Percentiles rank a stretch among this genome's conserved stretches.
Evolutionary conservation across 495 filamentous ascomycete genomes (phyloP).

Genomic region (Trichoderma erinaceum): DNA sequence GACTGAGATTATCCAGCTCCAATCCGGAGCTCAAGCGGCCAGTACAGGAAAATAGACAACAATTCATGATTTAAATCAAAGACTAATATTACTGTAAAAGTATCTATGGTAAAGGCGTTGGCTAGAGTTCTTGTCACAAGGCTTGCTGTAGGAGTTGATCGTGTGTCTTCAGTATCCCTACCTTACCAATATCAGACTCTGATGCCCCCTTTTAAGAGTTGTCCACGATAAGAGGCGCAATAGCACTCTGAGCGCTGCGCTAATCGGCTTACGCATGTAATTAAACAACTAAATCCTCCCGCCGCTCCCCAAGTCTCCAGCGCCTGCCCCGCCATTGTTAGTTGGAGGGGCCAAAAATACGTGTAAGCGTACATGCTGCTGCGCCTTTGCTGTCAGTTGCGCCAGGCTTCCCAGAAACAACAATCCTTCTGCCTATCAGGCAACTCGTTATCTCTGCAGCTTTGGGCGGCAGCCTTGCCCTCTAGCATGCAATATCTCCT

Average conservation of each 20-base stretch:
- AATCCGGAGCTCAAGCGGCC: conserved; percentile 37
- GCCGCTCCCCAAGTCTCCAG: neutral
- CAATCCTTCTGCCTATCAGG: conserved; percentile 2
- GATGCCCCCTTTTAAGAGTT: neutral
- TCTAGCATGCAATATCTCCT: neutral
- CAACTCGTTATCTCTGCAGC: neutral
- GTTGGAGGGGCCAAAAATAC: neutral
- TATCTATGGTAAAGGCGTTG: too few relatives aligned
- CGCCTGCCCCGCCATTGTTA: conserved; percentile 1
- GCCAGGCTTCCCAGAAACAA: conserved; percentile 1
- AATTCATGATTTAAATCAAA: neutral
- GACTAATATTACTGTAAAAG: neutral
- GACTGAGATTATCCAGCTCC: conserved; percentile 42
- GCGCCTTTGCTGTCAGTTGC: neutral
- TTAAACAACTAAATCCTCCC: conserved; percentile 2
- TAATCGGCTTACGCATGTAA: conserved; percentile 2
- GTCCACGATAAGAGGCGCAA: neutral
- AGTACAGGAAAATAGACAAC: neutral
- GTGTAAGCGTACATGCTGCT: neutral
- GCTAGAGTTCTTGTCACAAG: too few relatives aligned
- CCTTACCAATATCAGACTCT: neutral
- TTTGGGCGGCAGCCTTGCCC: neutral
- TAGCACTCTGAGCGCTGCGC: neutral
- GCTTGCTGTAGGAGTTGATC: neutral
- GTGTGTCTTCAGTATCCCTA: neutral